Evolutionary conservation across 768 basidiomycete species (phyloP).

Genomic region (Collybia sp.): DNA sequence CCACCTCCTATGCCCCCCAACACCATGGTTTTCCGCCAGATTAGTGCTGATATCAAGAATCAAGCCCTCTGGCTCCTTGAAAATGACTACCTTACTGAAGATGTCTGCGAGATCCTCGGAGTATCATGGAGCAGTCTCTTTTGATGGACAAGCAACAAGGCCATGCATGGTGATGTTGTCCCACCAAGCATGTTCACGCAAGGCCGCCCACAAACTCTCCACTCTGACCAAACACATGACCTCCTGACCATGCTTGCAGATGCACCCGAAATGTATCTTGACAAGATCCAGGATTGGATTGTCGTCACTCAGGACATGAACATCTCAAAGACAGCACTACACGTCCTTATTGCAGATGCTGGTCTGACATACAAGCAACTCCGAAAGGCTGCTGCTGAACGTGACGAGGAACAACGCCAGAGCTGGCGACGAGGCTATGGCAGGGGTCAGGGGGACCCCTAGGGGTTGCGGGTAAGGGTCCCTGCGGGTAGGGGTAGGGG

Average conservation of each 20-base stretch:
- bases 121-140: conserved; percentile 5
- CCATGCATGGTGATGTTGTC: conserved; percentile 4
- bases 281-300: conserved; percentile 17
- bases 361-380: conserved; percentile 16
- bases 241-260: conserved; percentile 3
- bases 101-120: conserved; percentile 10
- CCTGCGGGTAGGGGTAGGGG: too few species aligned
- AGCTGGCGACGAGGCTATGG: too few species aligned
- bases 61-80: conserved; percentile 10
- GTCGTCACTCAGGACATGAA: conserved; percentile 10
- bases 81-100: conserved; percentile 7
- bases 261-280: conserved; percentile 14
- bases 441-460: too few species aligned
- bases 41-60: conserved; percentile 12
- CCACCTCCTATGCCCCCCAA: too few species aligned
- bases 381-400: neutral
- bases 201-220: conserved; percentile 11
- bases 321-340: conserved; percentile 10
- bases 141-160: conserved; percentile 4
- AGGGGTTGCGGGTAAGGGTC: too few species aligned
- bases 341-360: conserved; percentile 8
- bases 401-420: neutral
- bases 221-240: conserved; percentile 2
- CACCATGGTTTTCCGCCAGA: conserved; percentile 8
- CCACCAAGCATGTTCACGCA: conserved; percentile 2